Evolutionary conservation across 2,329 filamentous ascomycete species (phyloP).

Genomic region (Cladosporium austrohemisphaericum): DNA sequence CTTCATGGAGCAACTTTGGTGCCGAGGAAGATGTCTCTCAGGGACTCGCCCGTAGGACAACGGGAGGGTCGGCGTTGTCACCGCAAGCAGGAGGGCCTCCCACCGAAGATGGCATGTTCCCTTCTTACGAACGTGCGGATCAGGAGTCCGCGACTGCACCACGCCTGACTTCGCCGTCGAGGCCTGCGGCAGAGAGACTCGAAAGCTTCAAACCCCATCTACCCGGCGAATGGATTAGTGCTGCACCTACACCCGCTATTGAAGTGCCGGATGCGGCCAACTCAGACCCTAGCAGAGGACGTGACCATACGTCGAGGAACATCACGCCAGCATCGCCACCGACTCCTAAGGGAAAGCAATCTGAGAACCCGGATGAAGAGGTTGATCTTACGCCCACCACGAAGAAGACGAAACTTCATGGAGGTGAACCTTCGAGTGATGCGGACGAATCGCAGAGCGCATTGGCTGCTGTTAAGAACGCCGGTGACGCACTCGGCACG

Average conservation of each 20-base stretch:
- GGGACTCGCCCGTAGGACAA: slow-evolving; percentile 20
- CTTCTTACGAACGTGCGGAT: neutral
- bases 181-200: slow-evolving; percentile 9
- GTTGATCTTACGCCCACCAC: slow-evolving; percentile 35
- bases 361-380: slow-evolving; percentile 16
- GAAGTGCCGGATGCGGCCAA: slow-evolving; percentile 27
- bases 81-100: neutral
- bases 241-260: slow-evolving; percentile 39
- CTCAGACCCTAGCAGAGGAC: neutral
- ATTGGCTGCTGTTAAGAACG: slow-evolving; percentile 44
- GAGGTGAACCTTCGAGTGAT: slow-evolving; percentile 19
- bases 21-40: slow-evolving; percentile 38
- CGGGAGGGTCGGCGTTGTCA: slow-evolving; percentile 12
- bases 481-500: slow-evolving; percentile 47
- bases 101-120: neutral
- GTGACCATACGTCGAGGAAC: neutral
- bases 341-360: slow-evolving; percentile 1
- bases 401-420: slow-evolving; percentile 31
- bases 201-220: slow-evolving; percentile 49
- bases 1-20: slow-evolving; percentile 36
- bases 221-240: slow-evolving; percentile 54
- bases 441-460: slow-evolving; percentile 13
- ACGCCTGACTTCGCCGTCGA: neutral
- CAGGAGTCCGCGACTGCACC: neutral
- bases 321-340: slow-evolving; percentile 2